Conservation (phyloP, 768 basidiomycete genomes). For the Lactarius deliciosus region DNA sequence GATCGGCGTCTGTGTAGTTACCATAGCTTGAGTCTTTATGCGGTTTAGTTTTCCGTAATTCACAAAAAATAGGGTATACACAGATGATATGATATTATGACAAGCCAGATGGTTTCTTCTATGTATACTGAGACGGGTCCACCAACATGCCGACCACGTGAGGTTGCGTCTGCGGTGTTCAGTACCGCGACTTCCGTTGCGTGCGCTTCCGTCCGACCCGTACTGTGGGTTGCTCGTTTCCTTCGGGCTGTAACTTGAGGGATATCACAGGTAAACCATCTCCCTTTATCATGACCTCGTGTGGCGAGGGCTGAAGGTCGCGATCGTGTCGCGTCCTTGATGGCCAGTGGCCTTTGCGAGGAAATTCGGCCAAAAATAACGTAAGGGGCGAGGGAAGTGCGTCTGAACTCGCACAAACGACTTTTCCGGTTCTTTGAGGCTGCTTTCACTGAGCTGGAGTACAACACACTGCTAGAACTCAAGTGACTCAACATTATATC, state of each 20-base stretch:
- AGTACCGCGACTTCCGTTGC: slow-evolving; percentile 29
- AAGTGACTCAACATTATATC: slow-evolving; percentile 31
- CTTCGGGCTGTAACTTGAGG: not conserved
- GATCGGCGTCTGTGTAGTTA: no score
- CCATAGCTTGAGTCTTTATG: no score
- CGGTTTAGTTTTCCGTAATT: no score
- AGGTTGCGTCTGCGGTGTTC: slow-evolving; percentile 14
- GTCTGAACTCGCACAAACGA: slow-evolving; percentile 16
- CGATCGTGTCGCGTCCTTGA: not conserved
- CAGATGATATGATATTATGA: not conserved
- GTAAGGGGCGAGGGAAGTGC: not conserved
- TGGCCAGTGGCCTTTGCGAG: not conserved
- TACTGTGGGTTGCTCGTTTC: not conserved
- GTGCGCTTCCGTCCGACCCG: slow-evolving; percentile 12
- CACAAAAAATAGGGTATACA: no score
- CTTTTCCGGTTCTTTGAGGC: slow-evolving; percentile 8
- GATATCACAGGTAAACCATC: slow-evolving; percentile 4
- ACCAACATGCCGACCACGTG: not conserved
- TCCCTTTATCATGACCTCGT: slow-evolving; percentile 17
- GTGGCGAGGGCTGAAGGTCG: slow-evolving; percentile 16
- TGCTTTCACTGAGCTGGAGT: slow-evolving; percentile 4
- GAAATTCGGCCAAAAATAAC: slow-evolving; percentile 21
- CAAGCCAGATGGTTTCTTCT: not conserved
- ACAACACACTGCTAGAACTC: not conserved
- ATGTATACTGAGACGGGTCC: not conserved